Conservation (phyloP, 1,284 basidiomycete species). For the Athelia psychrophila region DNA sequence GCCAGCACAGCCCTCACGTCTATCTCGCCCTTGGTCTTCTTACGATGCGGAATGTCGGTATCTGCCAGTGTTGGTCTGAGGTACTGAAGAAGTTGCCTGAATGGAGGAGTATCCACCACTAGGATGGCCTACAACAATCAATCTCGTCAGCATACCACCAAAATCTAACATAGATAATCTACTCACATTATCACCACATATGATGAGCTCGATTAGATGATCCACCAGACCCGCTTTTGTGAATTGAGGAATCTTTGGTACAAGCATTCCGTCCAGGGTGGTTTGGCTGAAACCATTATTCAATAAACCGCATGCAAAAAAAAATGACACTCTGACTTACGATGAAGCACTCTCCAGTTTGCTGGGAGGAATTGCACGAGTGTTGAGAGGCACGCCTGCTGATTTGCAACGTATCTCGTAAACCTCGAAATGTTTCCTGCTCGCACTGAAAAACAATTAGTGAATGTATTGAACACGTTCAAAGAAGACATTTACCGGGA, state of each 20-base stretch:
- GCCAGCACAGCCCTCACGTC: no score
- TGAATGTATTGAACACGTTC: background rate
- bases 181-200: slow-evolving; percentile 12
- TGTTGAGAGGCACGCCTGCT: slow-evolving; percentile 7
- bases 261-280: slow-evolving; percentile 9
- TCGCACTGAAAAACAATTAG: background rate
- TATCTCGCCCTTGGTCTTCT: slow-evolving; percentile 11
- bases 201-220: slow-evolving; percentile 10
- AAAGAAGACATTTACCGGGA: slow-evolving; percentile 6
- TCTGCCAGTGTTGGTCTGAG: slow-evolving; percentile 10
- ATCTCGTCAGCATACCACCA: background rate
- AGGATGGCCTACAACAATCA: slow-evolving; percentile 13
- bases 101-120: slow-evolving; percentile 12
- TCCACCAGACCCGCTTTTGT: slow-evolving; percentile 14
- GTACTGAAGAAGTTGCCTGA: slow-evolving; percentile 12
- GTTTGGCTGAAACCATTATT: slow-evolving; percentile 6
- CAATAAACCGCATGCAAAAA: background rate
- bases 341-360: background rate
- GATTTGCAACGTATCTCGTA: slow-evolving; percentile 11
- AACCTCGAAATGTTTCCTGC: slow-evolving; percentile 9
- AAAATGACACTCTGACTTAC: background rate
- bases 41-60: slow-evolving; percentile 14
- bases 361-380: slow-evolving; percentile 2
- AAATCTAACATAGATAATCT: background rate
- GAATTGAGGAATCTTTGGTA: slow-evolving; percentile 8